phyloP scores from a whole-genome alignment of 306 rosid genomes.

The Coriaria nepalensis region DNA sequence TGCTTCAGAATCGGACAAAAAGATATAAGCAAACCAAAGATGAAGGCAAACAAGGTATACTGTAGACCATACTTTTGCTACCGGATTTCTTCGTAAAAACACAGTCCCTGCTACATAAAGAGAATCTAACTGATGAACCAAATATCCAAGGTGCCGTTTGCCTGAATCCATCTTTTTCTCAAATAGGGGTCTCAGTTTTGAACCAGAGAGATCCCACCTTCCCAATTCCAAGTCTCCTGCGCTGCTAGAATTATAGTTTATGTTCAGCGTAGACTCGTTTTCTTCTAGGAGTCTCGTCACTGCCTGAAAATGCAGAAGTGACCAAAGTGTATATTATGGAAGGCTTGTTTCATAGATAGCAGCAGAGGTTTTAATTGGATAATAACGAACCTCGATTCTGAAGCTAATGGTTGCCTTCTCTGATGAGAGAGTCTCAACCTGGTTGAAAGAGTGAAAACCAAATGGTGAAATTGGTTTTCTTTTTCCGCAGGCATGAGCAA shows the following conservation, averaged over 20 bases:
- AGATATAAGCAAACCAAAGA: constrained; percentile 81
- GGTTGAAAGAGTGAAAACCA: constrained; percentile 18
- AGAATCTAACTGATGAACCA: constrained; percentile 64
- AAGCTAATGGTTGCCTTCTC: constrained; percentile 75
- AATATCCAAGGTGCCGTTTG: constrained; percentile 61
- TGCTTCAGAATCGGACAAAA: constrained; percentile 51
- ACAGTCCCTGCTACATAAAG: constrained; percentile 59
- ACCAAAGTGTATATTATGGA: not conserved
- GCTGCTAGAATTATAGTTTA: constrained; percentile 19
- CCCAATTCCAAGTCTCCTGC: constrained; percentile 69
- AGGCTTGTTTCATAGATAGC: not conserved
- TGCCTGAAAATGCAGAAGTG: constrained; percentile 30
- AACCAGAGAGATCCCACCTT: constrained; percentile 46
- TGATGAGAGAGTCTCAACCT: constrained; percentile 95
- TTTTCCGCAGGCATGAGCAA: not conserved
- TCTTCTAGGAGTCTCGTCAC: constrained; percentile 72
- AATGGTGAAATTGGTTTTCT: constrained; percentile 1
- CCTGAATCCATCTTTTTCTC: constrained; percentile 60
- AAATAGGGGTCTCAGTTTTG: constrained; percentile 51
- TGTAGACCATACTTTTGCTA: constrained; percentile 65
- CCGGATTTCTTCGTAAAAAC: constrained; percentile 59
- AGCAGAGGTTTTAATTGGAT: constrained; percentile 4
- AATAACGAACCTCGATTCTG: constrained; percentile 65
- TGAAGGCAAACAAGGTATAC: constrained; percentile 81
- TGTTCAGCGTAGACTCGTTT: constrained; percentile 28